phyloP scores from a whole-genome alignment of 352 stramenopile species.

The Phytophthora meadii region DNA sequence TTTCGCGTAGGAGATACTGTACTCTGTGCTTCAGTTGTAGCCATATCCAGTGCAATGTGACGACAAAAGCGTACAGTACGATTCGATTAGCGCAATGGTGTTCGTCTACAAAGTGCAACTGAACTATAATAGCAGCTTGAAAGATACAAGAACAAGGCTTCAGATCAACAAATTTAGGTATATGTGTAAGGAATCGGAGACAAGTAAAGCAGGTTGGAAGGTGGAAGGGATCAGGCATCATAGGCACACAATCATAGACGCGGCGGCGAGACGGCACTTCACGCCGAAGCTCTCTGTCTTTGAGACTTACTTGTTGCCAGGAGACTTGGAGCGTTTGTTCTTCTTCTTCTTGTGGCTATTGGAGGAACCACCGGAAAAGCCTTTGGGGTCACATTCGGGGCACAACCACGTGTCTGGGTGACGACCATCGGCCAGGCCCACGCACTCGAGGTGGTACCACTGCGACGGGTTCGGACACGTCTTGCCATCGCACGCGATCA shows the following conservation, averaged over 20 bases:
- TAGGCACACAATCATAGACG: constrained; percentile 19
- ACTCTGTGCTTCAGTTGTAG: constrained; percentile 20
- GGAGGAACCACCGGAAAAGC: constrained; percentile 58
- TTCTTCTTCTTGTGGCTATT: constrained; percentile 91
- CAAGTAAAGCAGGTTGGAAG: constrained; percentile 12
- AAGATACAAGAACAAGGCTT: not conserved
- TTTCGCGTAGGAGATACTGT: constrained; percentile 37
- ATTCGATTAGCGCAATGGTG: constrained; percentile 24
- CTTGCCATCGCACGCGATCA: constrained; percentile 90
- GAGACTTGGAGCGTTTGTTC: constrained; percentile 84
- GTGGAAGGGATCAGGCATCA: constrained; percentile 15
- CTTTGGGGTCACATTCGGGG: constrained; percentile 85
- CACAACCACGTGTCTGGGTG: constrained; percentile 90
- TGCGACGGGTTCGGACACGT: constrained; percentile 88
- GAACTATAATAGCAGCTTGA: not conserved
- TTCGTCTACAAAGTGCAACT: constrained; percentile 22
- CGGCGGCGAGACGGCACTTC: constrained; percentile 1
- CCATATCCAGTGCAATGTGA: constrained; percentile 20
- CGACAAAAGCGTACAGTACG: constrained; percentile 16
- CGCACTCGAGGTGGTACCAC: constrained; percentile 90
- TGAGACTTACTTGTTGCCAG: constrained; percentile 61
- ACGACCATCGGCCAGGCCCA: constrained; percentile 79
- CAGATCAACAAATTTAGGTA: constrained; percentile 28
- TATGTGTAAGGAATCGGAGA: constrained; percentile 39
- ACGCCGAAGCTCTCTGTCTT: constrained; percentile 7